A percentile compares a stretch with the other conserved stretches of the same genome.
Evolutionary conservation across 768 basidiomycete genomes (phyloP).

Genomic region (Royoungia palumana): DNA sequence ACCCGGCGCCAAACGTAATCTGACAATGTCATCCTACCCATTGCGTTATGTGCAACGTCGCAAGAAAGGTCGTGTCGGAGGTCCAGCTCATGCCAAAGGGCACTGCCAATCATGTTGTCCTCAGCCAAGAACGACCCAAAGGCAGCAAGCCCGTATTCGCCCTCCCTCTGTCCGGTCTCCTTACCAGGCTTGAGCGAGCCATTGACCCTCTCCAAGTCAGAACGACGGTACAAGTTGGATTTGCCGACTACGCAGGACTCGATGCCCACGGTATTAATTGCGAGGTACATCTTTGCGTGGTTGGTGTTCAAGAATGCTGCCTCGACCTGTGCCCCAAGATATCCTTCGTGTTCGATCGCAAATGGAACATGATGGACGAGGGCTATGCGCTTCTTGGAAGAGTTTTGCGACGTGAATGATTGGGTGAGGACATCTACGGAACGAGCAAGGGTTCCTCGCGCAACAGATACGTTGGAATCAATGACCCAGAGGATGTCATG

Average conservation of each 20-base stretch:
- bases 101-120: slow-evolving; percentile 94
- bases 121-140: slow-evolving; percentile 93
- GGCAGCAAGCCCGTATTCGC: slow-evolving; percentile 57
- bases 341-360: slow-evolving; percentile 65
- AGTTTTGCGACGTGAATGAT: slow-evolving; percentile 34
- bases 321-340: slow-evolving; percentile 81
- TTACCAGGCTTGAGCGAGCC: slow-evolving; percentile 54
- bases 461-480: slow-evolving; percentile 89
- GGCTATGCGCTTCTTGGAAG: slow-evolving; percentile 53
- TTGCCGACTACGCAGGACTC: slow-evolving; percentile 98
- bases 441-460: slow-evolving; percentile 74
- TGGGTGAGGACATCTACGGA: slow-evolving; percentile 73
- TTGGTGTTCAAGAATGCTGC: slow-evolving; percentile 95
- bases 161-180: slow-evolving; percentile 19
- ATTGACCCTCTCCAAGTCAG: slow-evolving; percentile 76
- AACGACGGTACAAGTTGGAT: slow-evolving; percentile 89
- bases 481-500: slow-evolving; percentile 95
- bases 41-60: slow-evolving; percentile 85
- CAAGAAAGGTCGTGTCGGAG: slow-evolving; percentile 86
- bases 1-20: slow-evolving; percentile 89
- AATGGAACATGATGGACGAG: slow-evolving; percentile 97
- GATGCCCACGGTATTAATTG: slow-evolving; percentile 82
- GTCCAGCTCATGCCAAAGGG: slow-evolving; percentile 91
- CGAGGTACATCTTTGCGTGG: slow-evolving; percentile 97
- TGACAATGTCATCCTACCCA: slow-evolving; percentile 81